Base-by-base conservation (phyloP, 2,329 filamentous ascomycete genomes). In the Myriosclerotinia duriaeana region DNA sequence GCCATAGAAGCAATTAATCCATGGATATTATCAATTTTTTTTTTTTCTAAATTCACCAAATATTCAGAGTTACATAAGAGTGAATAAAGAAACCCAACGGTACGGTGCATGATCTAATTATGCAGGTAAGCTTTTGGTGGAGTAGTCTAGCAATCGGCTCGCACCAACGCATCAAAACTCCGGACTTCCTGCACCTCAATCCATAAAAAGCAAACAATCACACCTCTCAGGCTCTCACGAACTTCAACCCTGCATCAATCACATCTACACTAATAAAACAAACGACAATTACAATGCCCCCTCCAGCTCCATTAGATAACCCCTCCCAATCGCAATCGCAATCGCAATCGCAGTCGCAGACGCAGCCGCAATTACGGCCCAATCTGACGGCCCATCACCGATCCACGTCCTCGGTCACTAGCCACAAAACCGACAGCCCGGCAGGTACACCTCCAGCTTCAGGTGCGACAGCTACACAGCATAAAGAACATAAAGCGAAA, bases 401-500 rank as follows among this genome's bases (percentile, higher is more conserved):
- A 61, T 74, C 73, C 11, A 73, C 69, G 7, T 70, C 55, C 52
- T 73, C 71, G 53, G 65, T 69, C 59, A 64, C 69, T 44, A 72
- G 65, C 66, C 67, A 71, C 38, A 44, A 63, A 58, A 64, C 36
- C 17, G 60, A 64, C 30, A 64, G 53, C 7, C 65, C 60, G 38
- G 59, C 65, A 30, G 53, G 50, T 52, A 74, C 66, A 70, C 72
- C 62, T 71, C 69, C 53, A 71, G 48, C 71, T 61, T 26, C 58
- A 61, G 58, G 58, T 61, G 26, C 58, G 46, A 61, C 58, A 46
- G 70, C 73, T 50, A 72, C 73, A 56, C 70, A 72, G 53, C 72
- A 75, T 68, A 68, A 67, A 56, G 73, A 73, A 63, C 61, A 65
- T 11, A 76, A 76, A 64, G n/a, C 46, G 36, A 65, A 65, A 53